Percentiles rank a stretch among this genome's conserved stretches.
Conservation (phyloP, 148 eudicot species). For the Rhododendron griersonianum region DNA sequence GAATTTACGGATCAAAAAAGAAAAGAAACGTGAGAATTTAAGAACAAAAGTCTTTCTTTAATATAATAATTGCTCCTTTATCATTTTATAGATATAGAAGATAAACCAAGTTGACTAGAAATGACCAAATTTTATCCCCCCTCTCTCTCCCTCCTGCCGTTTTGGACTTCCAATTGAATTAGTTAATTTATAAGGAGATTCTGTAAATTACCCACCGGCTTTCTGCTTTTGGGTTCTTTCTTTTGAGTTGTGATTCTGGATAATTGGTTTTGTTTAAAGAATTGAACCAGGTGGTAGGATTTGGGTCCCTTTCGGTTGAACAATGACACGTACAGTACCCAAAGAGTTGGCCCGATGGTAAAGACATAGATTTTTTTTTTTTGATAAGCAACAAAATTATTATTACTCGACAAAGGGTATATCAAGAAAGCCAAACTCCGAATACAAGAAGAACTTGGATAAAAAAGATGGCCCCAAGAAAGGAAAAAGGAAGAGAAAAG, state of each 20-base stretch:
- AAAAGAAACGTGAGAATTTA: background rate
- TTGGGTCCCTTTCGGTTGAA: background rate
- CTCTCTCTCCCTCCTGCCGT: background rate
- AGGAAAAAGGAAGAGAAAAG: too few species aligned
- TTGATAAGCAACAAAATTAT: too few species aligned
- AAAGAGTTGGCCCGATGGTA: background rate
- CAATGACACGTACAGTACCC: background rate
- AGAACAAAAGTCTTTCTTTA: background rate
- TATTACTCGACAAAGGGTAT: too few species aligned
- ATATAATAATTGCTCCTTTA: background rate
- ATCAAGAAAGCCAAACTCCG: too few species aligned
- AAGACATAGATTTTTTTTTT: too few species aligned
- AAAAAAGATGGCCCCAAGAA: too few species aligned
- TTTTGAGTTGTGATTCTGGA: background rate
- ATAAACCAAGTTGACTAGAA: background rate
- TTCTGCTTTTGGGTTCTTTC: slow-evolving; percentile 1
- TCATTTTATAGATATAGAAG: background rate
- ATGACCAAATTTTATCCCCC: background rate
- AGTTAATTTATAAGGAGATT: background rate
- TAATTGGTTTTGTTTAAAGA: background rate
- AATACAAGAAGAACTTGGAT: too few species aligned
- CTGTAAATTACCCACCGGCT: background rate
- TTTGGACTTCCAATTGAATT: background rate
- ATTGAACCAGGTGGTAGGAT: background rate
- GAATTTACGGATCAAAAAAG: background rate